Conservation (phyloP, 106 monocot genomes). For the Apostasia shenzhenica region DNA sequence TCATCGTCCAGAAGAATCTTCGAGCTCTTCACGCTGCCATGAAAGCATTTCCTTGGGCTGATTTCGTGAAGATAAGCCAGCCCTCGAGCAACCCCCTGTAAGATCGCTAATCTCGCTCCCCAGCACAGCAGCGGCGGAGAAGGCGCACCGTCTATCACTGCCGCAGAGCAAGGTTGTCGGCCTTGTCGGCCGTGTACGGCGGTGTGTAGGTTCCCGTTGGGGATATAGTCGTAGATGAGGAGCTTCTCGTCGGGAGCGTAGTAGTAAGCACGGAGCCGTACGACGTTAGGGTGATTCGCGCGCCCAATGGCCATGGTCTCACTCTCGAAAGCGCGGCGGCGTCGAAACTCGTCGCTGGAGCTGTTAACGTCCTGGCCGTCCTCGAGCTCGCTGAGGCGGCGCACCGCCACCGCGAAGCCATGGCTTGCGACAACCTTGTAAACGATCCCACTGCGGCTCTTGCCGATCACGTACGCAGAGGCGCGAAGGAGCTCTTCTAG, state of each 20-base stretch:
- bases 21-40: conserved; percentile 64
- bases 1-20: conserved; percentile 87
- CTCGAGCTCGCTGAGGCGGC: conserved; percentile 59
- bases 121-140: conserved; percentile 24
- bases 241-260: conserved; percentile 92
- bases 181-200: conserved; percentile 42
- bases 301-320: conserved; percentile 75
- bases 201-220: conserved; percentile 62
- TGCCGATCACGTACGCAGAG: conserved; percentile 85
- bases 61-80: conserved; percentile 78
- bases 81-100: conserved; percentile 59
- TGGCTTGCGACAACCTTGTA: conserved; percentile 69
- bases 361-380: conserved; percentile 21
- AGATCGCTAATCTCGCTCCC: conserved; percentile 48
- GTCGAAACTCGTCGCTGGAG: conserved; percentile 38
- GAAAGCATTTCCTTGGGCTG: conserved; percentile 62
- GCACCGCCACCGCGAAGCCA: conserved; percentile 47
- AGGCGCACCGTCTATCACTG: conserved; percentile 17
- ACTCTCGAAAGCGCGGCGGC: conserved; percentile 61
- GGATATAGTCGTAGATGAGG: conserved; percentile 78
- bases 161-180: conserved; percentile 11
- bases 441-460: conserved; percentile 84
- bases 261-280: conserved; percentile 68
- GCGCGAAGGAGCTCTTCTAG: conserved; percentile 92
- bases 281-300: conserved; percentile 66